Conservation (phyloP, 2,329 filamentous ascomycete species). For the Geosmithia morbida region DNA sequence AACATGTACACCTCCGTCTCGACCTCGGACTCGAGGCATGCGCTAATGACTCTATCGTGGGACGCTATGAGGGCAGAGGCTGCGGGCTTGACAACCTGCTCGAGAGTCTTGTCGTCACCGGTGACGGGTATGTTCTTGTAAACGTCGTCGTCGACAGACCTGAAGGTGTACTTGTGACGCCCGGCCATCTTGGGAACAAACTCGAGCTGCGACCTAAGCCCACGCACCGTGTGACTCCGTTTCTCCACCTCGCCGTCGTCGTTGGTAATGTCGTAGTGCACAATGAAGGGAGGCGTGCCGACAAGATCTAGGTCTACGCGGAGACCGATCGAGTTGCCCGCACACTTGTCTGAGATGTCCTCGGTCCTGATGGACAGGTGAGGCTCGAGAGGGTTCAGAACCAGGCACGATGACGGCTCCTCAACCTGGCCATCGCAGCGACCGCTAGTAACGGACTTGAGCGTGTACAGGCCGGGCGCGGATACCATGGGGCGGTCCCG, state of each 20-base stretch:
- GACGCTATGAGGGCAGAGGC: constrained; percentile 62
- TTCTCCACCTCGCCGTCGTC: constrained; percentile 37
- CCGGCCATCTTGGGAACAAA: constrained; percentile 71
- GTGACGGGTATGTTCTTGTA: constrained; percentile 55
- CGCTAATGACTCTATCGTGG: constrained; percentile 38
- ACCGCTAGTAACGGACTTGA: constrained; percentile 66
- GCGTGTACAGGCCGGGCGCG: constrained; percentile 71
- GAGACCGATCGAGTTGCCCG: constrained; percentile 82
- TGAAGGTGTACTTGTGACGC: constrained; percentile 76
- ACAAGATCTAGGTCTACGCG: constrained; percentile 80
- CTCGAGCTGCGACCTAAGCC: constrained; percentile 70
- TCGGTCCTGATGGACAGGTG: constrained; percentile 59
- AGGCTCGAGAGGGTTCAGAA: constrained; percentile 84
- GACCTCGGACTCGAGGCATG: constrained; percentile 73
- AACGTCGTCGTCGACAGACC: constrained; percentile 65
- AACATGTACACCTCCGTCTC: constrained; percentile 59
- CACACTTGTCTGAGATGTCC: constrained; percentile 87
- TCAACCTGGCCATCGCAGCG: constrained; percentile 79
- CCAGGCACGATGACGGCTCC: constrained; percentile 84
- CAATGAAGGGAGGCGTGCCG: constrained; percentile 80
- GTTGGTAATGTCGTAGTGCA: constrained; percentile 61
- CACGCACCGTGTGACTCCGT: constrained; percentile 44
- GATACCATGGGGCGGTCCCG: constrained; percentile 54
- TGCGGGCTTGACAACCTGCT: constrained; percentile 87
- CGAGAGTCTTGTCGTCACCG: constrained; percentile 46